These are phyloP conservation scores for Leishmania gerbilli DNA, from an alignment of 208 protist species.

Conservation along the genomic window DNA sequence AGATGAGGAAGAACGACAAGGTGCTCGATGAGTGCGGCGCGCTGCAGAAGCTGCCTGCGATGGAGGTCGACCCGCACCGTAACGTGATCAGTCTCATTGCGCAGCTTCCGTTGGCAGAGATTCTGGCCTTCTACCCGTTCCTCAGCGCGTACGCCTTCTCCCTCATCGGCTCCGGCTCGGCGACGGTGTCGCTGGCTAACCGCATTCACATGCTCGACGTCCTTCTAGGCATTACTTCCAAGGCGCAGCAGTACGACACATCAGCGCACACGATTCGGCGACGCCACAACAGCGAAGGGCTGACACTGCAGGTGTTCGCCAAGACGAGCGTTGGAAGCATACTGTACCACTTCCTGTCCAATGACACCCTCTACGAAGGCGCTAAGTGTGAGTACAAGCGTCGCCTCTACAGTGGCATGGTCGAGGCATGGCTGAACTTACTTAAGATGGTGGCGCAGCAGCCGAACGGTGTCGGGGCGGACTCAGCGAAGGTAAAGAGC, in stretches of 20 bases:
- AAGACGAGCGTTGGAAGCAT: conserved; percentile 64
- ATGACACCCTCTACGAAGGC: conserved; percentile 76
- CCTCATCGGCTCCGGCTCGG: conserved; percentile 77
- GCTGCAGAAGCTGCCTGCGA: conserved; percentile 28
- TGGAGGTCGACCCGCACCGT: conserved; percentile 42
- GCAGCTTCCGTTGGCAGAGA: conserved; percentile 78
- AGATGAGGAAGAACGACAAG: conserved; percentile 51
- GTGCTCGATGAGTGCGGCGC: conserved; percentile 48
- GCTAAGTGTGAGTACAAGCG: conserved; percentile 39
- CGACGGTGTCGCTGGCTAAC: conserved; percentile 55
- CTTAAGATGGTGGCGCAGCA: conserved; percentile 29
- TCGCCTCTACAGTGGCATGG: conserved; percentile 77
- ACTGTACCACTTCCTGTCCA: conserved; percentile 83
- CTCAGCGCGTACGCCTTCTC: conserved; percentile 74
- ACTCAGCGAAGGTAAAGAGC: not conserved
- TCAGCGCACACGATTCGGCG: conserved; percentile 48
- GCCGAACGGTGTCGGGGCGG: not conserved
- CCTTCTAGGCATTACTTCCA: conserved; percentile 63
- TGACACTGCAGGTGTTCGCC: conserved; percentile 36
- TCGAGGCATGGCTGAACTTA: conserved; percentile 70
- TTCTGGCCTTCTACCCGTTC: conserved; percentile 87
- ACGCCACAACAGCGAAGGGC: conserved; percentile 44
- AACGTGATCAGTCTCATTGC: conserved; percentile 57
- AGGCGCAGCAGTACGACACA: conserved; percentile 75
- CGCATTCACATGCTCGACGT: conserved; percentile 78